These are phyloP conservation scores for Crucibulum laeve DNA, from an alignment of 768 basidiomycete genomes.

Conservation along the genomic window DNA sequence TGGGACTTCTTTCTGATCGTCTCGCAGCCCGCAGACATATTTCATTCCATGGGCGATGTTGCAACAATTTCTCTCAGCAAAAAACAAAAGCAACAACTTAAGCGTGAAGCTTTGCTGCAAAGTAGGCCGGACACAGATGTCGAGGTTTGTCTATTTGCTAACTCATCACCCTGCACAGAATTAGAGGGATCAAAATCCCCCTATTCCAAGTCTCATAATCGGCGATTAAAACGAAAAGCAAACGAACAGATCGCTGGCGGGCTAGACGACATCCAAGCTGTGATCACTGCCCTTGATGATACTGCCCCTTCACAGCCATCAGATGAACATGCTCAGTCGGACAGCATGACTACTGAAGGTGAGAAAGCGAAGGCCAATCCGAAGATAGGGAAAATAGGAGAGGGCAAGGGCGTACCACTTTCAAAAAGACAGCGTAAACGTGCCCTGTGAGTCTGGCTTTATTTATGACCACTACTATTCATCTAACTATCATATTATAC, in stretches of 20 bases:
- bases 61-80: conserved; percentile 35
- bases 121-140: conserved; percentile 34
- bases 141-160: neutral
- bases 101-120: conserved; percentile 65
- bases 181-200: conserved; percentile 46
- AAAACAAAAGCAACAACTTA: conserved; percentile 63
- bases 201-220: conserved; percentile 69
- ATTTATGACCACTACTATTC: conserved; percentile 3
- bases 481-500: conserved; percentile 4
- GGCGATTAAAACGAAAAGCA: conserved; percentile 67
- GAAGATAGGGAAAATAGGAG: conserved; percentile 58
- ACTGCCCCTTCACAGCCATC: conserved; percentile 13
- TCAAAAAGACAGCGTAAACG: conserved; percentile 62
- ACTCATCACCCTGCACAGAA: conserved; percentile 11
- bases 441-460: conserved; percentile 49
- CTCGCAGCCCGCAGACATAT: conserved; percentile 39
- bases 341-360: conserved; percentile 10
- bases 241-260: conserved; percentile 55
- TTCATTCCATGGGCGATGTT: conserved; percentile 24
- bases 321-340: conserved; percentile 12
- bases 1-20: conserved; percentile 1
- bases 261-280: conserved; percentile 45
- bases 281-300: conserved; percentile 50
- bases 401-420: conserved; percentile 56
- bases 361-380: conserved; percentile 15